Base-by-base conservation (phyloP, 768 basidiomycete species). In the Hericium rajendrae region DNA sequence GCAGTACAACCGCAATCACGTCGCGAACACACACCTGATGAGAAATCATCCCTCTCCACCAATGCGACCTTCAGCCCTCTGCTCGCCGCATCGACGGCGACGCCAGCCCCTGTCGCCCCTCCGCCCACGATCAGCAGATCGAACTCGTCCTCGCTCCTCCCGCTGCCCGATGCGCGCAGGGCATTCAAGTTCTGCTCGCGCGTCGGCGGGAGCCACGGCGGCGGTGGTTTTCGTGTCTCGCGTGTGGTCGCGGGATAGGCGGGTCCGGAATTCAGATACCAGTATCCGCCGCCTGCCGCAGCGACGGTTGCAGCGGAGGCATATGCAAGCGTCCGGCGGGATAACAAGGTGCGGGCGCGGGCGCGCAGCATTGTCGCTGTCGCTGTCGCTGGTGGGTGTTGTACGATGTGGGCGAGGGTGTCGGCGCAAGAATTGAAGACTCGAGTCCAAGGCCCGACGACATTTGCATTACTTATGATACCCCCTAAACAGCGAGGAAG, bases 61-160 rank as follows among this genome's bases (percentile, higher is more conserved):
- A 98, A 74, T 0, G 91, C 95, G 13, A 98, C 95, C 67, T 84
- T 90, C 48, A 99, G 76, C 0, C 97, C 94, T 57, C 95, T 75
- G 66, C 84, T 89, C 5, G 90, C 93, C 48, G 95, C 95, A 70
- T 98, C 95, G 12, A 99, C 80, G 8, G 94, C 95, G n/a, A 94
- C 87, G 43, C 97, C 95, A 0, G 94, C 89, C 52, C 95, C 95
- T 2, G 94, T 97, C 4, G 95, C 95, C 18, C 95, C 95, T 40
- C 95, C 94, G 26, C 94, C 95, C 37, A 97, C 84, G 62, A 97
- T 74, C 51, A 94, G 72, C 28, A 94, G 65, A 70, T 94, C 92
- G 60, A 90, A 90, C 52, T 81, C 79, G 13, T 82, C 78, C 18
- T 77, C 75, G 2, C 73, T 74, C 2, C 61, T 56, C 0, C 51